Conservation (phyloP, 805 yeast genomes). For the Saturnispora quitensis region DNA sequence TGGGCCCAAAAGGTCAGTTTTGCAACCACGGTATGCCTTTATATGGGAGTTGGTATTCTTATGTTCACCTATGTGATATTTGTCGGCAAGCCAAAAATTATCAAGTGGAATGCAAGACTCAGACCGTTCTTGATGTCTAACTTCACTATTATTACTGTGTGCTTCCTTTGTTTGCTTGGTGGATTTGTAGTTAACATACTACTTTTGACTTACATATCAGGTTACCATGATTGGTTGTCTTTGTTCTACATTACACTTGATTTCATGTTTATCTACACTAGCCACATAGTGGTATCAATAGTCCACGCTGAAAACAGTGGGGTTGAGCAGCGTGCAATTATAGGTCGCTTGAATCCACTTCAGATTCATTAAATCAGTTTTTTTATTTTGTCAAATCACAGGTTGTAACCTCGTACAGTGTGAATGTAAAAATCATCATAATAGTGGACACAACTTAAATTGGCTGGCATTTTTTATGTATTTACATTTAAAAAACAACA, state of each 20-base stretch:
- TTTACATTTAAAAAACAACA: conserved; percentile 24
- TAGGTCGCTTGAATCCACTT: conserved; percentile 12
- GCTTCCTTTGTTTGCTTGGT: background rate
- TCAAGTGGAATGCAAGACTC: background rate
- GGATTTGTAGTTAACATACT: background rate
- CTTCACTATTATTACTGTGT: background rate
- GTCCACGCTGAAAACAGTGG: conserved; percentile 4
- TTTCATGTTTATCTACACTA: background rate
- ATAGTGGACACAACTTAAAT: conserved; percentile 10
- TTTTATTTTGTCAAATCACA: conserved; percentile 30
- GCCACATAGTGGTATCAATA: background rate
- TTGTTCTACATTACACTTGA: background rate
- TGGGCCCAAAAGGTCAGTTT: conserved; percentile 1
- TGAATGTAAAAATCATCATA: conserved; percentile 33
- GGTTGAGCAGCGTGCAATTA: conserved; percentile 3
- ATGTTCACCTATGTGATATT: background rate
- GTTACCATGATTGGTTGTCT: background rate
- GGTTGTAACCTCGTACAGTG: conserved; percentile 40
- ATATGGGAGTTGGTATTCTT: background rate
- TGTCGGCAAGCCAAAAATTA: conserved; percentile 1
- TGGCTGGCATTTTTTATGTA: conserved; percentile 28
- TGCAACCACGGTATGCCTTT: background rate
- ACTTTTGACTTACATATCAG: background rate
- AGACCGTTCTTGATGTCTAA: background rate
- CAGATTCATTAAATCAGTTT: conserved; percentile 52